Conservation (phyloP, 2,329 filamentous ascomycete genomes). For the Erysiphe pulchra region DNA sequence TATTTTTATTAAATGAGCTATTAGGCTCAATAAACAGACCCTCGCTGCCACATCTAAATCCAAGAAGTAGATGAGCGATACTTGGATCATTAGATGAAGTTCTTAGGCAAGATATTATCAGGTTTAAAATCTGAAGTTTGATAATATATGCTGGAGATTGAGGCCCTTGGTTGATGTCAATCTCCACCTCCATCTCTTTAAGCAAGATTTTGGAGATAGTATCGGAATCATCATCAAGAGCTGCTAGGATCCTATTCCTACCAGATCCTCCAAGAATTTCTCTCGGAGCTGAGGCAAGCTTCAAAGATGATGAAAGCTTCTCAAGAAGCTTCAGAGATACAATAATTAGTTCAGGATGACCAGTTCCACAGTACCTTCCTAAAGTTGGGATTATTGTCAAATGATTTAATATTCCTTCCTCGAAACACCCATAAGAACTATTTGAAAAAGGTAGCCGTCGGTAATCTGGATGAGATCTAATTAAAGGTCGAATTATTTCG, state of each 20-base stretch:
- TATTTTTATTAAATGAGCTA: slow-evolving; percentile 42
- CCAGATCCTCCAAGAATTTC: slow-evolving; percentile 15
- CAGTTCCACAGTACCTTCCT: slow-evolving; percentile 65
- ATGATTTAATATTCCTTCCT: slow-evolving; percentile 70
- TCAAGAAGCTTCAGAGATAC: slow-evolving; percentile 61
- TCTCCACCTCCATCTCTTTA: slow-evolving; percentile 35
- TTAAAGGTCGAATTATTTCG: slow-evolving; percentile 57
- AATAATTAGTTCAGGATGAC: slow-evolving; percentile 56
- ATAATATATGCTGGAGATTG: slow-evolving; percentile 51
- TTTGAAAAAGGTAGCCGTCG: slow-evolving; percentile 40
- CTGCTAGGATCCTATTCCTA: slow-evolving; percentile 65
- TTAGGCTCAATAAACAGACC: slow-evolving; percentile 40
- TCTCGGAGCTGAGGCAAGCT: slow-evolving; percentile 14
- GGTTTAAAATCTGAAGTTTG: slow-evolving; percentile 64
- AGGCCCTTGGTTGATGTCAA: slow-evolving; percentile 49
- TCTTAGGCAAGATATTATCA: slow-evolving; percentile 56
- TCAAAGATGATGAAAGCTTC: slow-evolving; percentile 63
- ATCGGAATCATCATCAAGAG: slow-evolving; percentile 62
- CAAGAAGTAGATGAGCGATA: slow-evolving; percentile 72
- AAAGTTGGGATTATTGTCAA: slow-evolving; percentile 57
- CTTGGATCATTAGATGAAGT: slow-evolving; percentile 55
- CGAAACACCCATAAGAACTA: slow-evolving; percentile 62
- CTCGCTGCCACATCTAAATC: slow-evolving; percentile 54
- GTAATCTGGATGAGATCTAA: slow-evolving; percentile 38
- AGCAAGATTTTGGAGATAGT: slow-evolving; percentile 53